These are phyloP conservation scores for Mycena belliarum DNA, from an alignment of 768 basidiomycete genomes.

Conservation along the genomic window DNA sequence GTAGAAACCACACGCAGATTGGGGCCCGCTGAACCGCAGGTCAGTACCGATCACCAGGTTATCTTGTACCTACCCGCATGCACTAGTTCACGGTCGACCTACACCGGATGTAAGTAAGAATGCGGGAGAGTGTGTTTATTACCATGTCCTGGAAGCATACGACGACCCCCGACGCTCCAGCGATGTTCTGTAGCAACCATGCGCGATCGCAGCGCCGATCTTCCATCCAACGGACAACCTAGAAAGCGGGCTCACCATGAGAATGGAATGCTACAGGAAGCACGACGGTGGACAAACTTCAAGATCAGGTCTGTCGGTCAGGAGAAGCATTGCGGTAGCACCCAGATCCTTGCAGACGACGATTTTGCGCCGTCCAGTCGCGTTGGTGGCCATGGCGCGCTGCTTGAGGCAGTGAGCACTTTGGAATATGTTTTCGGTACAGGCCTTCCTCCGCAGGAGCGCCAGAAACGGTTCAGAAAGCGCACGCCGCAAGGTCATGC, in stretches of 20 bases:
- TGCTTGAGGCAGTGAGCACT: not conserved
- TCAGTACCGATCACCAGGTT: not conserved
- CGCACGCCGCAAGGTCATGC: too few relatives aligned
- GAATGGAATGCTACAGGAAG: not conserved
- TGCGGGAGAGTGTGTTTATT: not conserved
- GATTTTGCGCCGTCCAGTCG: constrained; percentile 4
- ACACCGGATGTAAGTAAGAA: constrained; percentile 1
- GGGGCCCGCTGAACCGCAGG: constrained; percentile 53
- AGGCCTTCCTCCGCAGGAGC: too few relatives aligned
- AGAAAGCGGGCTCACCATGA: not conserved
- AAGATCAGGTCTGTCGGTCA: constrained; percentile 5
- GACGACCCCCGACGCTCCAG: constrained; percentile 63
- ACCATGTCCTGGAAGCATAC: constrained; percentile 79
- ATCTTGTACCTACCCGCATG: constrained; percentile 44
- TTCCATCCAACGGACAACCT: constrained; percentile 49
- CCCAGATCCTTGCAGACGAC: constrained; percentile 22
- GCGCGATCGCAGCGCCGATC: constrained; percentile 56
- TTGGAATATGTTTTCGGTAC: too few relatives aligned
- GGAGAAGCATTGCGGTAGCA: constrained; percentile 9
- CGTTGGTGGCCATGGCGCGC: not conserved
- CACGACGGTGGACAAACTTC: not conserved
- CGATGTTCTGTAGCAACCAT: constrained; percentile 75
- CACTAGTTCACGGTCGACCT: constrained; percentile 78
- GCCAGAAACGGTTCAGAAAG: too few relatives aligned
- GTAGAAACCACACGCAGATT: constrained; percentile 82